phyloP scores from a whole-genome alignment of 2,329 filamentous ascomycete species.

The Exophiala viscosa region DNA sequence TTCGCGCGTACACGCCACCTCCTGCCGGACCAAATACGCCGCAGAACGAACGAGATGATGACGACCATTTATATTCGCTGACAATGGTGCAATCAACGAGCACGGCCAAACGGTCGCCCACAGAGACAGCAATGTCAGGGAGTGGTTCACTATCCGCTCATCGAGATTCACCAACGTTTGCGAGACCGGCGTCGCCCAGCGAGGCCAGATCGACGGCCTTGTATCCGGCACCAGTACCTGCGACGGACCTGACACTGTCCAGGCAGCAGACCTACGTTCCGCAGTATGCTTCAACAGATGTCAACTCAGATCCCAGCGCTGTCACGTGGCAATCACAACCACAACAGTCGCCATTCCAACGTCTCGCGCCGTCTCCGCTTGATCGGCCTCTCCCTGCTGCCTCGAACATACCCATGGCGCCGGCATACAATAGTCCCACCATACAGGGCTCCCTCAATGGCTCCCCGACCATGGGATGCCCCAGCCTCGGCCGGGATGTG shows the following conservation, averaged over 20 bases:
- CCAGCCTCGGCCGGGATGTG: constrained; percentile 21
- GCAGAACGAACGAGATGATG: constrained; percentile 16
- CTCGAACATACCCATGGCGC: too few species aligned
- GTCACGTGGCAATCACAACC: constrained; percentile 8
- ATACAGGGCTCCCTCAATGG: too few species aligned
- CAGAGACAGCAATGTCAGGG: not conserved
- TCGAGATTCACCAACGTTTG: constrained; percentile 4
- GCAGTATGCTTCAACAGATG: constrained; percentile 6
- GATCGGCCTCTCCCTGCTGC: constrained; percentile 2
- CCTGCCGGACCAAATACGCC: constrained; percentile 14
- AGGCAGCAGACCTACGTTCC: constrained; percentile 1
- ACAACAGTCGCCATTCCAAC: not conserved
- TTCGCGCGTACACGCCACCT: constrained; percentile 18
- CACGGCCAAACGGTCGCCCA: constrained; percentile 3
- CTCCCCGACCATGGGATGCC: not conserved
- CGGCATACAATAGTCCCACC: too few species aligned
- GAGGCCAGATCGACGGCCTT: not conserved
- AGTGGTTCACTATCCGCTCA: constrained; percentile 7
- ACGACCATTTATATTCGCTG: constrained; percentile 2
- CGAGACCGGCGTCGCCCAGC: constrained; percentile 8
- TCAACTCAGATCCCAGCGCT: not conserved
- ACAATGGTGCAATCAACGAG: not conserved
- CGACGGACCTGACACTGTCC: constrained; percentile 11
- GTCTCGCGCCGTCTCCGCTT: constrained; percentile 6
- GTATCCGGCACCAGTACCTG: not conserved